phyloP scores from a whole-genome alignment of 768 basidiomycete genomes.

The Mycena galericulata region DNA sequence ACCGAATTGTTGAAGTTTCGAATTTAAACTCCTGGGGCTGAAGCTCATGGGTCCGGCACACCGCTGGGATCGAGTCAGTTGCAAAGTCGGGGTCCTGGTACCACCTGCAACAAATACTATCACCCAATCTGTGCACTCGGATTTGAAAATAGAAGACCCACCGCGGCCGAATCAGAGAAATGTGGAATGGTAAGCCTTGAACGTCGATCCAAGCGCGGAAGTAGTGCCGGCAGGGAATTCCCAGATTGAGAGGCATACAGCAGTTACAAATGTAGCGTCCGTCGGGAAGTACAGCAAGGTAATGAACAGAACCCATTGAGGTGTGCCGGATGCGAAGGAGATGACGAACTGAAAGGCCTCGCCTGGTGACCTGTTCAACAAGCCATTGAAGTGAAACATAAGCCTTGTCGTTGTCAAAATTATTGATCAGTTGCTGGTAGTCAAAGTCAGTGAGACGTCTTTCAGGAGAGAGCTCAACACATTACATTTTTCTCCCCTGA shows the following conservation, averaged over 20 bases:
- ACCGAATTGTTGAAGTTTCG: not conserved
- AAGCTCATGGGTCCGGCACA: not conserved
- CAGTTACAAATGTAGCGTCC: constrained; percentile 19
- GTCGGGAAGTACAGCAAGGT: constrained; percentile 5
- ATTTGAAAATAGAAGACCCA: not conserved
- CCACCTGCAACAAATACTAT: not conserved
- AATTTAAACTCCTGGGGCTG: not conserved
- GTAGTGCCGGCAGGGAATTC: constrained; percentile 15
- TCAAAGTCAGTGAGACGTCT: not conserved
- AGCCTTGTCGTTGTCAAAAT: constrained; percentile 6
- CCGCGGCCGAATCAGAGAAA: constrained; percentile 1
- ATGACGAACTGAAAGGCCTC: not conserved
- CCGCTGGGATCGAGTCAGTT: not conserved
- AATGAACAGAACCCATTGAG: not conserved
- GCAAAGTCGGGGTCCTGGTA: not conserved
- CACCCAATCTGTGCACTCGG: not conserved
- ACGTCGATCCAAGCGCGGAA: not conserved
- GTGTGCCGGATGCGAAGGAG: not conserved
- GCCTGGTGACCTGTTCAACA: not conserved
- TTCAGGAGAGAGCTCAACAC: not conserved
- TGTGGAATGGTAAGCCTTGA: constrained; percentile 2
- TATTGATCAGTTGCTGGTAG: constrained; percentile 14
- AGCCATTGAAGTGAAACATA: constrained; percentile 7
- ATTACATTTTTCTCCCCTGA: not conserved
- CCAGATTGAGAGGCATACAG: constrained; percentile 12